These are phyloP conservation scores for Scalesia atractyloides DNA, from an alignment of 129 eudicot genomes.

Conservation along the genomic window DNA sequence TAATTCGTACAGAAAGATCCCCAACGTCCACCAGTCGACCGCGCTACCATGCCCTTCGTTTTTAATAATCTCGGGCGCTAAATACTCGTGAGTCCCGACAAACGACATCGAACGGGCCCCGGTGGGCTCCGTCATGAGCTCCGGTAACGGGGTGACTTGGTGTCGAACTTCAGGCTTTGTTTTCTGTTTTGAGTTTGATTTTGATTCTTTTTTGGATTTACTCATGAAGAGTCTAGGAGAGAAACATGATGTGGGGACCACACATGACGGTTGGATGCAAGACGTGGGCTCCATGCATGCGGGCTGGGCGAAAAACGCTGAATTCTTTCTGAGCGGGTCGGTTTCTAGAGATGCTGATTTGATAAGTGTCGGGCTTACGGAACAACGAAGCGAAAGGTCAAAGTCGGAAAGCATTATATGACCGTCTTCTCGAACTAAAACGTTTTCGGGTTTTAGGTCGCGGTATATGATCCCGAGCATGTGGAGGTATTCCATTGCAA, in stretches of 20 bases:
- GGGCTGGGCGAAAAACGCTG: conserved; percentile 56
- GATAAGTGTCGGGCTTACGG: conserved; percentile 78
- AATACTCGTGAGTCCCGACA: neutral
- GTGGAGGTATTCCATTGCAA: conserved; percentile 90
- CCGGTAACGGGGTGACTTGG: conserved; percentile 5
- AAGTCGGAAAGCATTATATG: conserved; percentile 92
- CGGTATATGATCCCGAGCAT: conserved; percentile 93
- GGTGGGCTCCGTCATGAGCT: conserved; percentile 7
- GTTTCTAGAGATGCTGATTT: conserved; percentile 52
- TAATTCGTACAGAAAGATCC: neutral
- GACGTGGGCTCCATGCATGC: conserved; percentile 74
- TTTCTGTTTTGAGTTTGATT: conserved; percentile 31
- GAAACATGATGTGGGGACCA: conserved; percentile 74
- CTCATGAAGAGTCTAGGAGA: conserved; percentile 64
- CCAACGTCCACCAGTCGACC: neutral
- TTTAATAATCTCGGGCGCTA: neutral
- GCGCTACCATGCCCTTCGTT: conserved; percentile 9
- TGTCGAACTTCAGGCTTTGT: conserved; percentile 2
- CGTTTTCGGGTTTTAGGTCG: conserved; percentile 88
- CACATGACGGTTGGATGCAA: conserved; percentile 74
- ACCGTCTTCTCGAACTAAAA: conserved; percentile 86
- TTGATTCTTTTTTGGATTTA: conserved; percentile 65
- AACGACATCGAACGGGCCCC: conserved; percentile 8
- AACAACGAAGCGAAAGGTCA: conserved; percentile 78
- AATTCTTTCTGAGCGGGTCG: conserved; percentile 43